Conservation (phyloP, 2,329 filamentous ascomycete genomes). For the Calonectria ilicicola region DNA sequence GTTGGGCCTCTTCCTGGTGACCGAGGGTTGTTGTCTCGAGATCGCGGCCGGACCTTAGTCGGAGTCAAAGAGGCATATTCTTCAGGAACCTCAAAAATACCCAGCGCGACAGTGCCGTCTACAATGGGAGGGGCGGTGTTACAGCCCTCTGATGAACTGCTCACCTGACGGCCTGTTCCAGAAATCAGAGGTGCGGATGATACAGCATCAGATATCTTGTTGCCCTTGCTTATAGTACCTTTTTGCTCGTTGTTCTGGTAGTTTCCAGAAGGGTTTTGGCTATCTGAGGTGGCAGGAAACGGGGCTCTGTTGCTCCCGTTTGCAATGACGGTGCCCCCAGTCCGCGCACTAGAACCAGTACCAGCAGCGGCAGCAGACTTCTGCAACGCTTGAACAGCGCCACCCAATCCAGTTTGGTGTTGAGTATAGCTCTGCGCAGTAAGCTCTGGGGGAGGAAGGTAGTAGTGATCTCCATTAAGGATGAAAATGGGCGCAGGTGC, state of each 20-base stretch:
- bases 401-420: slow-evolving; percentile 5
- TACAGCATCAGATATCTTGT: slow-evolving; percentile 19
- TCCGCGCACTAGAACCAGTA: background rate
- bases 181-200: background rate
- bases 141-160: background rate
- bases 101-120: slow-evolving; percentile 2
- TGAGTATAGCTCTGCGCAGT: background rate
- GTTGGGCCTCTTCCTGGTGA: slow-evolving; percentile 19
- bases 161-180: background rate
- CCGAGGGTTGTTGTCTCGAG: slow-evolving; percentile 31
- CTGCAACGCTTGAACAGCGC: slow-evolving; percentile 44
- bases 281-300: background rate
- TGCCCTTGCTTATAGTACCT: slow-evolving; percentile 1
- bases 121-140: background rate
- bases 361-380: slow-evolving; percentile 44
- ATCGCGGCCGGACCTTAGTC: slow-evolving; percentile 29
- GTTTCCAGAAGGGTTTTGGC: background rate
- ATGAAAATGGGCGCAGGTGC: slow-evolving; percentile 31
- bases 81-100: slow-evolving; percentile 7
- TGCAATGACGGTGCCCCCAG: slow-evolving; percentile 20
- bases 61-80: slow-evolving; percentile 32
- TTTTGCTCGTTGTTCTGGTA: background rate
- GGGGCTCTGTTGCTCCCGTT: slow-evolving; percentile 22
- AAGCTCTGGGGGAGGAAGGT: slow-evolving; percentile 28
- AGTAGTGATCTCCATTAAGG: slow-evolving; percentile 43